Evolutionary conservation across 78 protist species (phyloP), one percentile per base, ranked within the genome.

Genomic region (Mastigamoeba balamuthi): DNA sequence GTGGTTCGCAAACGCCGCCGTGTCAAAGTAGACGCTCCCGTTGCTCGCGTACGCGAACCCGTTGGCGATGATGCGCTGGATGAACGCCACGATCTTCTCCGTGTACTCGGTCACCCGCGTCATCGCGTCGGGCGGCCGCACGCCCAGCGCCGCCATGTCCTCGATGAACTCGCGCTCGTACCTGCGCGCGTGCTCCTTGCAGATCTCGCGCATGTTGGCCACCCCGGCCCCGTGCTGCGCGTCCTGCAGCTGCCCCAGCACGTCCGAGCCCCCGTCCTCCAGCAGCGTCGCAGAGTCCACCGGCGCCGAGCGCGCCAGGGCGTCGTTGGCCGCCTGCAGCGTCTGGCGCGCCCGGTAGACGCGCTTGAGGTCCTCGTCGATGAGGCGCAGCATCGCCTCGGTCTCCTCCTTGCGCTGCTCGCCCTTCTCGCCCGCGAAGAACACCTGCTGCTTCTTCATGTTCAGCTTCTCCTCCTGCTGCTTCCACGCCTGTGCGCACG

Each of bases 61-160:
- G 53, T 92, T 90, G 28, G 8, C 88, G 40, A 92, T 73, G 39
- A 92, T 90, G 82, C 78, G 74, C 72, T 83, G 42, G 65, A 97
- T 91, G 85, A 66, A 96, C 5, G 65, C 72, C 29, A 91, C 48
- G 70, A 97, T 91, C 79, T 94, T 84, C 10, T 92, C 96, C 6
- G 97, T 92, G 77, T 93, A 95, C 42, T 97, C 99, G 39, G 96
- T 93, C 9, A 97, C 98, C 25, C 99, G 81, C 3, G 98, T 93
- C 33, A 95, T 43, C 6, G 66, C 87, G 66, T 87, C 93, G 17
- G 99, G 97, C 37, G 73, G 88, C 28, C 72, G 71, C 23, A 94
- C 92, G 65, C 73, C 35, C 17, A 92, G 87, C 39, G 63, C 23
- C 17, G 58, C 17, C 58, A 48, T 30, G 75, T 30, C 75, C 29